Evolutionary conservation across 2,329 filamentous ascomycete species (phyloP), one percentile per base, ranked within the genome.

Genomic region (Xylariaceae sp.): DNA sequence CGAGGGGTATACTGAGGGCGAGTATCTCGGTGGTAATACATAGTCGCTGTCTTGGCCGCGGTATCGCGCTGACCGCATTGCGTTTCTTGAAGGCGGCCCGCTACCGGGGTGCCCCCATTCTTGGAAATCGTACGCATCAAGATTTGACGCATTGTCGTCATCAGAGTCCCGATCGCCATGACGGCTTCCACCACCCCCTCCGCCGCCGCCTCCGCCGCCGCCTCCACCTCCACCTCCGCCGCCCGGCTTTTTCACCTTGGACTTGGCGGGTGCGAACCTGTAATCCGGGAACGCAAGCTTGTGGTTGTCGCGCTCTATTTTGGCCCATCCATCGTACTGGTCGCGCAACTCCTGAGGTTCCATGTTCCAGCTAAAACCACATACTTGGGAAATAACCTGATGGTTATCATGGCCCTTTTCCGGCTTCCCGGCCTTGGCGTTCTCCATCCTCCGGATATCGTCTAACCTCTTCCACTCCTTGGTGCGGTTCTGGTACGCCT

Each of bases 191-290:
- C 39, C 18, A 4, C 65, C 63, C 4, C 53, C 61, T 7, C 61
- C 58, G 44, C 61, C 71, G 32, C 44, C 34, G 18, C 19, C 47
- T 13, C 32, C 32, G 7, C 32, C 32, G 7, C 32, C 13, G 7
- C 32, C 32, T 7, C 53, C 61, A 6, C 61, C 59, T 45, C 61
- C 71, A 30, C 46, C 37, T 19, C 19, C 47, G n/a, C 16, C 32
- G 7, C 19, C 47, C 15, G 57, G 41, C 58, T 72, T 74, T 60
- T 59, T 62, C 2, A 41, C 76, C 43, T 73, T 71, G 26, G 77
- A 73, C 72, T 94, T 95, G 64, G 86, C 86, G 1, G 92, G 92
- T 2, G 88, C 87, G 73, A 97, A 99, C 71, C 95, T 97, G 77
- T 97, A 99, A 40, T 84, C 83, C 0, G 94, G 94, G 62, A 95